Percentiles rank a stretch among this genome's conserved stretches.
These are phyloP conservation scores for Dendrobium huoshanense DNA, from an alignment of 106 monocot species.

Conservation along the genomic window DNA sequence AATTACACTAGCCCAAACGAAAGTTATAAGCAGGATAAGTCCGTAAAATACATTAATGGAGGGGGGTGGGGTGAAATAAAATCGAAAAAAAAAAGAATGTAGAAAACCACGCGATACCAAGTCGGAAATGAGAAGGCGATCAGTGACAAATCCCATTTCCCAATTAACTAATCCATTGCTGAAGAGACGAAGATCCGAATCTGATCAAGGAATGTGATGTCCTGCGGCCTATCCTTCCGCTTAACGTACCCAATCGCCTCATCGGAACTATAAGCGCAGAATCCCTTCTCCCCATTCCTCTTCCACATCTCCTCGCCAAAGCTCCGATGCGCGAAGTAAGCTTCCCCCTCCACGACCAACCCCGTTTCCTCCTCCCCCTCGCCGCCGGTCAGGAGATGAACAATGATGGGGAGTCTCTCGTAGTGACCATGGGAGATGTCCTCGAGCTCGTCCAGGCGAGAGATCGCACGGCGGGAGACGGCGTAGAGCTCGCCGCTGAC, in stretches of 20 bases:
- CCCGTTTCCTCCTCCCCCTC: slow-evolving; percentile 10
- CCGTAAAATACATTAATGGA: no score
- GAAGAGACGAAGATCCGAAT: slow-evolving; percentile 49
- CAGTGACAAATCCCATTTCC: not conserved
- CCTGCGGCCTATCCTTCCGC: slow-evolving; percentile 62
- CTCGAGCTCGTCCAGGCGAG: slow-evolving; percentile 70
- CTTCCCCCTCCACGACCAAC: slow-evolving; percentile 35
- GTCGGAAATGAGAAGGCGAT: not conserved
- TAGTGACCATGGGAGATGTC: slow-evolving; percentile 61
- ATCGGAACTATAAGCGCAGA: slow-evolving; percentile 36
- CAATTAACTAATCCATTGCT: not conserved
- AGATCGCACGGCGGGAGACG: slow-evolving; percentile 33
- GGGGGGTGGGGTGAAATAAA: not conserved
- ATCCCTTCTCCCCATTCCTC: slow-evolving; percentile 51
- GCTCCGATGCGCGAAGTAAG: slow-evolving; percentile 67
- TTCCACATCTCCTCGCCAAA: slow-evolving; percentile 59
- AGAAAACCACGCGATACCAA: not conserved
- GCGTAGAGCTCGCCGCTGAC: slow-evolving; percentile 67
- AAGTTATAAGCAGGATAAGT: no score
- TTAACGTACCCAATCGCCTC: slow-evolving; percentile 67
- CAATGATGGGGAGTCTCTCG: slow-evolving; percentile 46
- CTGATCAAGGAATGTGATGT: slow-evolving; percentile 74
- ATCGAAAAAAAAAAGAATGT: no score
- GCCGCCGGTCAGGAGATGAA: not conserved
- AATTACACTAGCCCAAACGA: no score